Conservation (phyloP, 257 asterid genomes). For the Solanum ahanhuiri region DNA sequence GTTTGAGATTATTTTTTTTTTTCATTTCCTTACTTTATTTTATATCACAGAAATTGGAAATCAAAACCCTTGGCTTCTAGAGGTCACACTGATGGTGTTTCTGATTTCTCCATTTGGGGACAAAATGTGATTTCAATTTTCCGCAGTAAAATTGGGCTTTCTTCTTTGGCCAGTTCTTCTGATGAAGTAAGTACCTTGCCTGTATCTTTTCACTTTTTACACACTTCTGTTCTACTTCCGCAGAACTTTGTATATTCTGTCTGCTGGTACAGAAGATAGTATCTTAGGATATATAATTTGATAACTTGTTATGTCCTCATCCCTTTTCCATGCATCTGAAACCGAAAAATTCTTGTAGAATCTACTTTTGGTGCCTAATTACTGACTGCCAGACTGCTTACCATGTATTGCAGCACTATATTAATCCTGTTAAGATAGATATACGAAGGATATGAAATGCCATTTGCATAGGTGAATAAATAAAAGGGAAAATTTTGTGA, state of each 20-base stretch:
- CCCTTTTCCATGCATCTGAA: not conserved
- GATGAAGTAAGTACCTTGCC: conserved; percentile 45
- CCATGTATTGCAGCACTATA: not conserved
- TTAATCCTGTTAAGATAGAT: not conserved
- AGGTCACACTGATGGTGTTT: conserved; percentile 77
- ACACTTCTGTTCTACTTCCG: not conserved
- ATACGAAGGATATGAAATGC: not conserved
- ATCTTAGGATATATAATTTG: not conserved
- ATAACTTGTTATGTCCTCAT: not conserved
- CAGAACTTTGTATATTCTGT: not conserved
- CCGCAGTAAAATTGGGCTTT: conserved; percentile 67
- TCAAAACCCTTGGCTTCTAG: conserved; percentile 48
- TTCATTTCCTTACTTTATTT: not conserved
- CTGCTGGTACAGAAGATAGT: not conserved
- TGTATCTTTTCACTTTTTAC: not conserved
- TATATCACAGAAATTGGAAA: conserved; percentile 57
- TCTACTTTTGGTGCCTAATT: not conserved
- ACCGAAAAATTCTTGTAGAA: not conserved
- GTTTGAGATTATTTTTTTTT: not conserved
- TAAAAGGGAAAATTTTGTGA: not conserved
- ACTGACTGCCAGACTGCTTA: not conserved
- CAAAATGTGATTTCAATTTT: conserved; percentile 78
- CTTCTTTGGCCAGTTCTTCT: conserved; percentile 49
- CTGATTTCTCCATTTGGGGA: conserved; percentile 90
- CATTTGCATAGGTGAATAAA: not conserved